phyloP scores from a whole-genome alignment of 805 yeast genomes.

The Candida stauntonica region DNA sequence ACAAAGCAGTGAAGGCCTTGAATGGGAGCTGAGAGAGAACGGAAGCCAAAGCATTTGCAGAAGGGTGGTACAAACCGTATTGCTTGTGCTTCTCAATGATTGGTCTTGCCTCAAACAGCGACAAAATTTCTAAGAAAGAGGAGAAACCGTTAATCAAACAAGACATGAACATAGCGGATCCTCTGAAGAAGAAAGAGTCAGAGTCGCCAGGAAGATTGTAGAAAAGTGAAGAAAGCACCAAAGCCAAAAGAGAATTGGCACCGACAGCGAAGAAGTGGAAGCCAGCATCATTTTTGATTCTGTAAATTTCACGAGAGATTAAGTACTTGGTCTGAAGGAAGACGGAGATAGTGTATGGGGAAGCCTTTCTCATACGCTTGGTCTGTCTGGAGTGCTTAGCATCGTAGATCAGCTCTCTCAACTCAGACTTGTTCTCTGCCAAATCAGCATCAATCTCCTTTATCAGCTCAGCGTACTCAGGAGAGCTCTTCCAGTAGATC shows the following conservation, averaged over 20 bases:
- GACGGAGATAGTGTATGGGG: slow-evolving; percentile 53
- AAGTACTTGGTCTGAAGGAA: slow-evolving; percentile 47
- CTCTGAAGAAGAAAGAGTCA: slow-evolving; percentile 47
- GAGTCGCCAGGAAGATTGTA: slow-evolving; percentile 44
- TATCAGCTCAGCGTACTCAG: slow-evolving; percentile 31
- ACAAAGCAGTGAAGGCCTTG: slow-evolving; percentile 38
- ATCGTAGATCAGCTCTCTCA: slow-evolving; percentile 32
- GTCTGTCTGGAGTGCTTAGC: slow-evolving; percentile 53
- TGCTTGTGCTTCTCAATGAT: slow-evolving; percentile 56
- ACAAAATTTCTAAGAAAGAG: slow-evolving; percentile 50
- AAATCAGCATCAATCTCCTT: slow-evolving; percentile 10
- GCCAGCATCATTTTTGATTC: slow-evolving; percentile 45
- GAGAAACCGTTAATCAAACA: slow-evolving; percentile 59
- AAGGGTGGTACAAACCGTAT: slow-evolving; percentile 55
- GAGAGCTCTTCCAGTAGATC: slow-evolving; percentile 45
- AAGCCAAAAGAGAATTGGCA: slow-evolving; percentile 48
- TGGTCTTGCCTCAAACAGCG: slow-evolving; percentile 35
- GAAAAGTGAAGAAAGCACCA: slow-evolving; percentile 54
- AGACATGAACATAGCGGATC: slow-evolving; percentile 66
- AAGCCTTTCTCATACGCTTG: slow-evolving; percentile 38
- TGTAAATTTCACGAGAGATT: slow-evolving; percentile 42
- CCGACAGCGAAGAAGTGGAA: slow-evolving; percentile 39
- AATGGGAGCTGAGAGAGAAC: slow-evolving; percentile 55
- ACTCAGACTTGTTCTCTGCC: slow-evolving; percentile 29
- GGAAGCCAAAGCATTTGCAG: slow-evolving; percentile 62